Percentiles rank a stretch among this genome's conserved stretches.
Conservation (phyloP, 441 rosid genomes). For the Aleurites moluccanus region DNA sequence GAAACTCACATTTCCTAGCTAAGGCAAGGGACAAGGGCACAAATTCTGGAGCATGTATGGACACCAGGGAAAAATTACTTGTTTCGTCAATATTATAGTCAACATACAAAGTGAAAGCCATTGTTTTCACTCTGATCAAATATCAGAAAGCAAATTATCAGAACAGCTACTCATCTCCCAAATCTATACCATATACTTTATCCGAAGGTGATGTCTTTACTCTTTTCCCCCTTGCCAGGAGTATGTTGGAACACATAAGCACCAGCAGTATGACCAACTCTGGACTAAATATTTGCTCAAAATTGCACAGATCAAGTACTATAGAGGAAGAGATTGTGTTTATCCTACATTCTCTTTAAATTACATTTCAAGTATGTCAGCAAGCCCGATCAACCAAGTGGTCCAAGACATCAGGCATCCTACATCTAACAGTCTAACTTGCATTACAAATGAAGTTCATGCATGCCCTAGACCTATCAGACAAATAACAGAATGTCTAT, state of each 20-base stretch:
- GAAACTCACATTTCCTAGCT: background rate
- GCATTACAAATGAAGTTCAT: background rate
- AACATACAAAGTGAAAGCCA: background rate
- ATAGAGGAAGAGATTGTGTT: background rate
- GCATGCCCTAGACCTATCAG: background rate
- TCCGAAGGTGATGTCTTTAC: background rate
- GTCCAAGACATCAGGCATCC: background rate
- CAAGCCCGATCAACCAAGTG: background rate
- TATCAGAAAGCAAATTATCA: background rate
- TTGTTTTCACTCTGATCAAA: background rate
- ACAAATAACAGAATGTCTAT: background rate
- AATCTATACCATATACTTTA: background rate
- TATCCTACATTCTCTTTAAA: background rate
- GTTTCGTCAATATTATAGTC: background rate
- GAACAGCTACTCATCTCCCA: background rate
- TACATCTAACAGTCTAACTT: too few relatives aligned
- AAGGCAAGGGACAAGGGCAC: background rate
- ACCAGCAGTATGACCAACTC: background rate
- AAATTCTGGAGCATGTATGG: background rate
- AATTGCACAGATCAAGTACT: background rate
- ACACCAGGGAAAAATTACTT: conserved; percentile 3
- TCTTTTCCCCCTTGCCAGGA: background rate
- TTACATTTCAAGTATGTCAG: background rate
- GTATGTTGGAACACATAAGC: background rate
- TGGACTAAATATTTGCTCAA: background rate